Evolutionary conservation across 2,329 filamentous ascomycete species (phyloP), one percentile per base, ranked within the genome.

Genomic region (Purpureocillium lavendulum): DNA sequence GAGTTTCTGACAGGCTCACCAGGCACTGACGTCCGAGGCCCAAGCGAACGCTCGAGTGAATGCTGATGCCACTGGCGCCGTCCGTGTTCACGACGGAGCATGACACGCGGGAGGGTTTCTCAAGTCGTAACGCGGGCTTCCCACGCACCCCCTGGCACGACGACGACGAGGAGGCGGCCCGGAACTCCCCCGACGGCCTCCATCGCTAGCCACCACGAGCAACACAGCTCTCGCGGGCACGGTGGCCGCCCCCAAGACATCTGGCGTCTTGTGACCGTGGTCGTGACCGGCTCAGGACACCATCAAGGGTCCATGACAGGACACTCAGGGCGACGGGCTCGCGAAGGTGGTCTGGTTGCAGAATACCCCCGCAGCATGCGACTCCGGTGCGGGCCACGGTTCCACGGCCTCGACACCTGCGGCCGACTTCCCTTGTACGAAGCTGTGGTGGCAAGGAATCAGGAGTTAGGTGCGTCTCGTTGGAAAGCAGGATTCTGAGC

Each of bases 371-470:
- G 28, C 35, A 36, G 30, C 35, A 14, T 16, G n/a, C 26, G 26
- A 26, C 21, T 16, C 15, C 15, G 35, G 35, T 21, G 26, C 35
- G 12, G 26, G 35, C 28, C 35, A 21, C 7, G 16, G 35, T 36
- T 36, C 28, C 35, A 36, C 35, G 35, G 35, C 35, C 35, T 18
- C 26, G 26, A 36, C 18, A n/a, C 16, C 26, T 30, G 35, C 35
- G 35, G 15, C 35, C 34, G 11, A 30, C 24, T 18, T 29, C 10
- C 18, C 26, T 12, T 28, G 26, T 36, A 30, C 21, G 21, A 26
- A 26, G 21, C 21, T 26, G 26, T 36, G 28, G 35, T 36, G 28
- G 35, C 35, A 30, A 30, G 26, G 29, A 21, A 7, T n/a, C 15
- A 36, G 13, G 16, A 6, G 11, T 24, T 26, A 29, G 16, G 21